Conservation (phyloP, 257 asterid genomes). For the Nyctanthes arbortristis region DNA sequence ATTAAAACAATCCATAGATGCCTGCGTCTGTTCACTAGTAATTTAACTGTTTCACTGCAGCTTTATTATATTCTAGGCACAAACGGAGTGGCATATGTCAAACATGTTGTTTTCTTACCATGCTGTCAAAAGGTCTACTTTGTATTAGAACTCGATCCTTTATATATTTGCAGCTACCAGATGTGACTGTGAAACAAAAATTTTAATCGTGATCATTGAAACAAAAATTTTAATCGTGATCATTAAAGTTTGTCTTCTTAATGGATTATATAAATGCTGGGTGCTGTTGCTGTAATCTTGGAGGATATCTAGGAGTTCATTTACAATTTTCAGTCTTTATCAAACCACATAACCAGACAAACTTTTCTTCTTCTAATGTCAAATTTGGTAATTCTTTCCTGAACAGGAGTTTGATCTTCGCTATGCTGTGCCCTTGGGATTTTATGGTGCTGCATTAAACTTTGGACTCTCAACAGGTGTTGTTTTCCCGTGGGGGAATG, state of each 20-base stretch:
- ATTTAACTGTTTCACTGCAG: not conserved
- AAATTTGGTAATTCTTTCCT: slow-evolving; percentile 16
- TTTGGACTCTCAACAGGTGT: slow-evolving; percentile 79
- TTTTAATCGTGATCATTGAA: no score
- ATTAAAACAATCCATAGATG: not conserved
- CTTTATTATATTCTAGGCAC: not conserved
- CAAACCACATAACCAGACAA: not conserved
- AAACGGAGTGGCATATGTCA: not conserved
- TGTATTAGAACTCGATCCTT: not conserved
- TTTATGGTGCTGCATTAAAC: slow-evolving; percentile 72
- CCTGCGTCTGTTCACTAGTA: not conserved
- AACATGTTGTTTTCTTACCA: not conserved
- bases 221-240: no score
- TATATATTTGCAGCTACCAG: not conserved
- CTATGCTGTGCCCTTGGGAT: slow-evolving; percentile 84
- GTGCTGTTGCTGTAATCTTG: slow-evolving; percentile 12
- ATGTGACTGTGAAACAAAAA: slow-evolving; percentile 1
- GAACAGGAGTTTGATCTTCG: slow-evolving; percentile 88
- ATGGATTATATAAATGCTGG: slow-evolving; percentile 3
- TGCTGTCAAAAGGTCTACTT: not conserved
- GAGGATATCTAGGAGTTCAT: slow-evolving; percentile 15
- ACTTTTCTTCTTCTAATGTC: slow-evolving; percentile 3
- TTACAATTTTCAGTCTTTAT: slow-evolving; percentile 1
- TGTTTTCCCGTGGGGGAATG: slow-evolving; percentile 83
- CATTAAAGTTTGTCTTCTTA: not conserved